These are phyloP conservation scores for Exophiala phaeomuriformis DNA, from an alignment of 2,329 filamentous ascomycete species.

Conservation along the genomic window DNA sequence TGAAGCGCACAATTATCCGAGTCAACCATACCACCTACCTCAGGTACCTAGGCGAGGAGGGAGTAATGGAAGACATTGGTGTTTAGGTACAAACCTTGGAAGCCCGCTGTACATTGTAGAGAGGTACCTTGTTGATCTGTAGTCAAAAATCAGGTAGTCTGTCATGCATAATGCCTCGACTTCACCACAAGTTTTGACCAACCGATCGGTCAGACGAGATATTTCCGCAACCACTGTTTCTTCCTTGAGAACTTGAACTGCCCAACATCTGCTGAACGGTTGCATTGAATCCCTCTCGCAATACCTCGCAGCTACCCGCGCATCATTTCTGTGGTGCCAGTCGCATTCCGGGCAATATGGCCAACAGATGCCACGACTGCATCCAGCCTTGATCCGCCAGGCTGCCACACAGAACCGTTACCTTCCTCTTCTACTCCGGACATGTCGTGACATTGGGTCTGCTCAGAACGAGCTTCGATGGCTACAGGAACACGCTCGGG, in stretches of 20 bases:
- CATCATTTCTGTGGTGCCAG: too few relatives aligned
- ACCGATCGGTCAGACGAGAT: not conserved
- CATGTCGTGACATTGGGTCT: slow-evolving; percentile 39
- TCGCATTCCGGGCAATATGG: slow-evolving; percentile 1
- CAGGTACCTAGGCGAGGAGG: too few relatives aligned
- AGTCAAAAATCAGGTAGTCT: not conserved
- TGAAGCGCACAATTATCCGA: too few relatives aligned
- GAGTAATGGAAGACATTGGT: too few relatives aligned
- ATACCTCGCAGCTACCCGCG: not conserved
- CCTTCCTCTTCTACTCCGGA: slow-evolving; percentile 37
- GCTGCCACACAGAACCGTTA: slow-evolving; percentile 34
- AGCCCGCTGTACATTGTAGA: too few relatives aligned
- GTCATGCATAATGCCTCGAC: not conserved
- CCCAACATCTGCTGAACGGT: not conserved
- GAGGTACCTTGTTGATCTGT: not conserved
- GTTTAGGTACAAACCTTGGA: too few relatives aligned
- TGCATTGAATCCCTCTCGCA: not conserved
- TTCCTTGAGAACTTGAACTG: not conserved
- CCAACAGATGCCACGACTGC: slow-evolving; percentile 38
- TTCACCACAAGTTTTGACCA: not conserved
- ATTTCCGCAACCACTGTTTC: not conserved
- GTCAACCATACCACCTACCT: too few relatives aligned
- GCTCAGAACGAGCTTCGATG: slow-evolving; percentile 44
- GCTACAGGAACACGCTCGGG: slow-evolving; percentile 36
- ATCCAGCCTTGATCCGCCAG: slow-evolving; percentile 32